Conservation (phyloP, 306 rosid species). For the Castanea crenata region DNA sequence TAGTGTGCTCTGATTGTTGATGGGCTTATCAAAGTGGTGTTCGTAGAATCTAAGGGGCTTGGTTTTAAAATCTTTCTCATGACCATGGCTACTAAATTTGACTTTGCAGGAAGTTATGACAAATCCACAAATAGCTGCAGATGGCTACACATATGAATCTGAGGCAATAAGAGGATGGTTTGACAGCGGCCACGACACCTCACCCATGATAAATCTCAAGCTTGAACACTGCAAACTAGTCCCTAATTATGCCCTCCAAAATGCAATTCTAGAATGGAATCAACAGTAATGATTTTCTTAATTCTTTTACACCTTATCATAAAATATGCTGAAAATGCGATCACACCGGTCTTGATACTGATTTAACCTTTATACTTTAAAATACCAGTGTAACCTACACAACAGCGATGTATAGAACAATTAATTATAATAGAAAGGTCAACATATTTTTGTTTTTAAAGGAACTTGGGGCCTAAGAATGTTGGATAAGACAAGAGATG, state of each 20-base stretch:
- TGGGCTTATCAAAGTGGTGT: too few species aligned
- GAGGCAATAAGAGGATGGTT: constrained; percentile 94
- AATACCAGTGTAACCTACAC: neutral
- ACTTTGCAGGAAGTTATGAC: constrained; percentile 84
- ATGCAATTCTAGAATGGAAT: constrained; percentile 92
- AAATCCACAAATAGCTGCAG: constrained; percentile 92
- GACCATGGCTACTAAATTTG: constrained; percentile 18
- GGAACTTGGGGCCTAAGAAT: too few species aligned
- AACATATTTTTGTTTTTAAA: neutral
- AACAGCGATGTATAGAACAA: neutral
- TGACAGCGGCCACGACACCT: constrained; percentile 77
- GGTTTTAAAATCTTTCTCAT: neutral
- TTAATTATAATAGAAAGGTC: neutral
- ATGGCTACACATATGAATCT: constrained; percentile 91
- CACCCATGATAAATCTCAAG: constrained; percentile 96
- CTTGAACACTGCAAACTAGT: constrained; percentile 76
- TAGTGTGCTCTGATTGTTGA: too few species aligned
- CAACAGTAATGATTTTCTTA: constrained; percentile 40
- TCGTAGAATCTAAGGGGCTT: too few species aligned
- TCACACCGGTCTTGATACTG: neutral
- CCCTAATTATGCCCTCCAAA: constrained; percentile 80
- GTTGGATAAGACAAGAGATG: too few species aligned
- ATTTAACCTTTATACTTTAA: neutral
- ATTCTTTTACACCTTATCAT: constrained; percentile 18
- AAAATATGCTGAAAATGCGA: constrained; percentile 12